phyloP scores from a whole-genome alignment of 2,329 filamentous ascomycete genomes.

The Penicillium rolfsii region DNA sequence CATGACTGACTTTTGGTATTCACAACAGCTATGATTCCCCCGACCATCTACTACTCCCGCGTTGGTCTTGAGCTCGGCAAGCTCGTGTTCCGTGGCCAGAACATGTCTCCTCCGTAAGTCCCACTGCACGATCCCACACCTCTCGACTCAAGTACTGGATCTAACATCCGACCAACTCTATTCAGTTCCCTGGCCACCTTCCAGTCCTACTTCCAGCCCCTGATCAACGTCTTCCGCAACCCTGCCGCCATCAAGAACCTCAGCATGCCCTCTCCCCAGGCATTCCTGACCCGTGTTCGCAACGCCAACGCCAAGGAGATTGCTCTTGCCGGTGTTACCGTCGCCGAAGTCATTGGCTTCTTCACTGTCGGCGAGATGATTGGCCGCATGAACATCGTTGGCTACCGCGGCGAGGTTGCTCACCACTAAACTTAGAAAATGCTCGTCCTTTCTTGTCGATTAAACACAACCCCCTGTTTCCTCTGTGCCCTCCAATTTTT shows the following conservation, averaged over 20 bases:
- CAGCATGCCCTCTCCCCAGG: slow-evolving; percentile 59
- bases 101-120: slow-evolving; percentile 94
- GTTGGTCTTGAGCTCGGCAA: slow-evolving; percentile 86
- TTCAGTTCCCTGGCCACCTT: slow-evolving; percentile 75
- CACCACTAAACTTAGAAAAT: slow-evolving; percentile 46
- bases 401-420: slow-evolving; percentile 74
- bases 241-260: slow-evolving; percentile 64
- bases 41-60: slow-evolving; percentile 86
- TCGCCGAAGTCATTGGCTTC: slow-evolving; percentile 89
- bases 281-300: slow-evolving; percentile 62
- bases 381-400: slow-evolving; percentile 90
- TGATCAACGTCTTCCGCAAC: slow-evolving; percentile 72
- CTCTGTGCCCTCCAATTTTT: slow-evolving; percentile 38
- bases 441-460: slow-evolving; percentile 33
- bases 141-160: not conserved
- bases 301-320: slow-evolving; percentile 73
- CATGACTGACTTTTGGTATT: slow-evolving; percentile 30
- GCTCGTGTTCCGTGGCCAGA: slow-evolving; percentile 83
- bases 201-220: slow-evolving; percentile 80
- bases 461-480: slow-evolving; percentile 13
- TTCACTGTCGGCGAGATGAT: slow-evolving; percentile 98
- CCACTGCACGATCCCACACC: slow-evolving; percentile 7
- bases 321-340: slow-evolving; percentile 72
- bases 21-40: slow-evolving; percentile 76
- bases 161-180: slow-evolving; percentile 14